These are phyloP conservation scores for Achlya hypogyna DNA, from an alignment of 352 stramenopile species.

Conservation along the genomic window DNA sequence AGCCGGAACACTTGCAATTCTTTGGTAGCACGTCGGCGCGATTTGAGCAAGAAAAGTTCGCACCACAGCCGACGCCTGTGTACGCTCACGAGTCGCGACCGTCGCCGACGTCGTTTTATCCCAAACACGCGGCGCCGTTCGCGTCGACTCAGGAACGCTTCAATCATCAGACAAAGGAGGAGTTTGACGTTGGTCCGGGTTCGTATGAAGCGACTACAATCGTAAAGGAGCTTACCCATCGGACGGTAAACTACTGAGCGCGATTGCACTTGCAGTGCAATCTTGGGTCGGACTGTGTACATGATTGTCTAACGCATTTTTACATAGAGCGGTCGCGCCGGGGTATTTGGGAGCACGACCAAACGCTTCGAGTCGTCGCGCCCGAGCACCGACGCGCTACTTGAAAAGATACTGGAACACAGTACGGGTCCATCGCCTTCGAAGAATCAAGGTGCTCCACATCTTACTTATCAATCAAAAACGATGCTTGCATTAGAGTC, in stretches of 20 bases:
- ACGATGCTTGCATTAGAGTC: not conserved
- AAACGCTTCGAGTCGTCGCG: constrained; percentile 55
- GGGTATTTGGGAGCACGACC: constrained; percentile 63
- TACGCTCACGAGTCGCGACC: constrained; percentile 9
- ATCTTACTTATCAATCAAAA: not conserved
- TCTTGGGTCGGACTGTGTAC: no score
- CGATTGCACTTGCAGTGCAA: no score
- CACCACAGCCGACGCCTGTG: not conserved
- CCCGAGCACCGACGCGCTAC: not conserved
- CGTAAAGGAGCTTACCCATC: constrained; percentile 51
- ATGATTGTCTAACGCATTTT: no score
- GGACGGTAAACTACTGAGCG: constrained; percentile 36
- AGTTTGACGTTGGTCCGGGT: constrained; percentile 42
- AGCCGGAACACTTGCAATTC: constrained; percentile 69
- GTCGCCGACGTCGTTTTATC: constrained; percentile 26
- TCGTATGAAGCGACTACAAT: constrained; percentile 57
- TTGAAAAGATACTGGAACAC: constrained; percentile 3
- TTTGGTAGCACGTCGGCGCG: constrained; percentile 67
- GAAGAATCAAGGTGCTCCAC: not conserved
- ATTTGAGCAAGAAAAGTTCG: constrained; percentile 39
- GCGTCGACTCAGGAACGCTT: constrained; percentile 67
- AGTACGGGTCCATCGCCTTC: not conserved
- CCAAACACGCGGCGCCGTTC: constrained; percentile 49
- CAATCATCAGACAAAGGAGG: constrained; percentile 30
- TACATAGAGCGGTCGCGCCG: constrained; percentile 51